These are phyloP conservation scores for Puccinia sorghi DNA, from an alignment of 1,284 basidiomycete genomes.

Conservation along the genomic window DNA sequence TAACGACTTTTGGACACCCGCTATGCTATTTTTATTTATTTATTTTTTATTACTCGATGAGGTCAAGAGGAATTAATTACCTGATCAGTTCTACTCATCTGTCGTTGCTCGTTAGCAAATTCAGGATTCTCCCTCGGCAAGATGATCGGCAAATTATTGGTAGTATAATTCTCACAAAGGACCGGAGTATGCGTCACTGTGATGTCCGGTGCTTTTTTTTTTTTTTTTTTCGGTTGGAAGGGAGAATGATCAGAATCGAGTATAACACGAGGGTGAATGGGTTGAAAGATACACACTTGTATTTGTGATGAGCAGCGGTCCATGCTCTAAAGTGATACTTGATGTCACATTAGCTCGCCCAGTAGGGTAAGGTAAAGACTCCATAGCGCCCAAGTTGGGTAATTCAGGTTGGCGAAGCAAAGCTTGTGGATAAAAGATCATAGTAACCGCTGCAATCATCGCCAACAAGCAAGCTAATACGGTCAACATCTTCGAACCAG, in stretches of 20 bases:
- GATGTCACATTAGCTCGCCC: not conserved
- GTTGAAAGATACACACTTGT: constrained; percentile 4
- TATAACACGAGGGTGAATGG: not conserved
- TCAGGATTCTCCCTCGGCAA: not conserved
- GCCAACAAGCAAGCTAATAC: constrained; percentile 3
- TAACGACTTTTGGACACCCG: not conserved
- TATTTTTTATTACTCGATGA: not conserved
- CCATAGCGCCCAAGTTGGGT: not conserved
- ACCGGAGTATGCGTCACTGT: not conserved
- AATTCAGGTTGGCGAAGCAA: not conserved
- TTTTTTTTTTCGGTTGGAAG: too few relatives aligned
- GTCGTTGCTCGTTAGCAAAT: not conserved
- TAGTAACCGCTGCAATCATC: not conserved
- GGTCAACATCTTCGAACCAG: not conserved
- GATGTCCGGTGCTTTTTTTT: too few relatives aligned
- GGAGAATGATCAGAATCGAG: not conserved
- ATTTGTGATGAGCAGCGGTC: constrained; percentile 3
- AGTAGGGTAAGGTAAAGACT: not conserved
- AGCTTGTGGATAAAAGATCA: not conserved
- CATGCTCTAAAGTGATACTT: not conserved
- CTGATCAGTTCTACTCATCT: not conserved
- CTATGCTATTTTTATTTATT: not conserved
- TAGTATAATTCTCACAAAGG: not conserved
- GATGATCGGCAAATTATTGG: not conserved
- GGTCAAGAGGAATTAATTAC: not conserved